phyloP scores from a whole-genome alignment of 2,329 filamentous ascomycete genomes.

The Fusarium bulbicola region DNA sequence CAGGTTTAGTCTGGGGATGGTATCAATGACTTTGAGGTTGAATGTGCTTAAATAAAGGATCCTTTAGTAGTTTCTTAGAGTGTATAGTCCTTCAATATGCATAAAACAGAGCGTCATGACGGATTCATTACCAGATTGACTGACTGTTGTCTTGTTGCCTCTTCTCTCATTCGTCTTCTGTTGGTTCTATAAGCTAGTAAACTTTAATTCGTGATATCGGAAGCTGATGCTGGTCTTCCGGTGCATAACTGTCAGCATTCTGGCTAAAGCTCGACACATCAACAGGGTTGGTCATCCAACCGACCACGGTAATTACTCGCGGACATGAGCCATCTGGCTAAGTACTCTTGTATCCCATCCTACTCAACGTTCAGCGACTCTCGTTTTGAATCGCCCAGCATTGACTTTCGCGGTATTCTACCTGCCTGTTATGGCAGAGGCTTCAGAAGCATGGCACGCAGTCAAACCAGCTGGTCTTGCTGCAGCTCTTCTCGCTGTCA shows the following conservation, averaged over 20 bases:
- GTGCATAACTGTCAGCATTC: not conserved
- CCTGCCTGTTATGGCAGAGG: not conserved
- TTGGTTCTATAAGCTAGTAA: too few relatives aligned
- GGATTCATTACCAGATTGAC: not conserved
- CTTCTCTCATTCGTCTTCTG: not conserved
- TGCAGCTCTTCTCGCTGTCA: not conserved
- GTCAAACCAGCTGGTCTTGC: conserved; percentile 7
- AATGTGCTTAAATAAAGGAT: accelerated
- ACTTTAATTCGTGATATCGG: not conserved
- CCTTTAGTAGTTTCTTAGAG: accelerated
- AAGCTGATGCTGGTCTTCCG: not conserved
- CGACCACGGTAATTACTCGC: not conserved
- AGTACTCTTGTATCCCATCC: not conserved
- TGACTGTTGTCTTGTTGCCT: not conserved
- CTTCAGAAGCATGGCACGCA: not conserved
- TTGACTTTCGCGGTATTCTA: too few relatives aligned
- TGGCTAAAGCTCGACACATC: not conserved
- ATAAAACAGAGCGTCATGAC: too few relatives aligned
- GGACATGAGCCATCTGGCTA: not conserved
- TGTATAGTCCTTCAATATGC: not conserved
- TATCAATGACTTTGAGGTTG: accelerated
- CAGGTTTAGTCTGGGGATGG: not conserved
- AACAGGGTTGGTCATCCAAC: not conserved
- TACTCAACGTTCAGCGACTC: too few relatives aligned
- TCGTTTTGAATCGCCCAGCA: not conserved